Evolutionary conservation across 1,284 basidiomycete species (phyloP), one percentile per base, ranked within the genome.

Genomic region (Erythrobasidium hasegawianum): DNA sequence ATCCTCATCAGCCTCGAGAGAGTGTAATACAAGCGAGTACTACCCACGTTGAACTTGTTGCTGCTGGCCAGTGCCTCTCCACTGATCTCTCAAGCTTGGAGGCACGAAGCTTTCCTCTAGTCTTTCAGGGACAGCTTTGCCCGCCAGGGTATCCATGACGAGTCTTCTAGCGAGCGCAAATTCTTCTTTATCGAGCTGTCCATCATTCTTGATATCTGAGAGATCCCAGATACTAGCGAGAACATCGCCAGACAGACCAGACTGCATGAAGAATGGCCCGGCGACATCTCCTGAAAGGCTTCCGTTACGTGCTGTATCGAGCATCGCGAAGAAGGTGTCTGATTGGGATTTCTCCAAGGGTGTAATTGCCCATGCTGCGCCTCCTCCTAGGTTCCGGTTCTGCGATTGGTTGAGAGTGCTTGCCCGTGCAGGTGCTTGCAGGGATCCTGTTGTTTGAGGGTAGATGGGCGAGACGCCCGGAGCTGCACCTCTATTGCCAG

Each of bases 111-210:
- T 83, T 24, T 77, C 75, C 0, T 93, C 91, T 16, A 98, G 81
- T 24, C 80, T 78, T 53, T 75, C 72, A 0, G 96, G 96, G 24
- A 95, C 78, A 1, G 89, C 86, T 69, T 85, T 86, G n/a, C 95
- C 95, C 1, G 85, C 82, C 1, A 97, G 80, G 76, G 88, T 92
- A 72, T 84, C 83, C 77, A 92, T 90, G 75, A 99, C 97, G 54
- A 99, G 83, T 78, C 95, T 85, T 87, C 97, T 87, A 2, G 94
- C 96, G 47, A 98, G 88, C 1, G 96, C 95, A 77, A 99, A 98
- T 27, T 94, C 91, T 68, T 97, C 95, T 59, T 87, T 84, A 22
- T 87, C 91, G 45, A 99, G 82, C 55, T 83, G 84, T 3, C 96
- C 96, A 70, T 93, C 88, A 70, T 90, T 89, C 59, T 88, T 86